Evolutionary conservation across 1,139 yeast species (phyloP), one percentile per base, ranked within the genome.

Genomic region (Taphrina wiesneri): DNA sequence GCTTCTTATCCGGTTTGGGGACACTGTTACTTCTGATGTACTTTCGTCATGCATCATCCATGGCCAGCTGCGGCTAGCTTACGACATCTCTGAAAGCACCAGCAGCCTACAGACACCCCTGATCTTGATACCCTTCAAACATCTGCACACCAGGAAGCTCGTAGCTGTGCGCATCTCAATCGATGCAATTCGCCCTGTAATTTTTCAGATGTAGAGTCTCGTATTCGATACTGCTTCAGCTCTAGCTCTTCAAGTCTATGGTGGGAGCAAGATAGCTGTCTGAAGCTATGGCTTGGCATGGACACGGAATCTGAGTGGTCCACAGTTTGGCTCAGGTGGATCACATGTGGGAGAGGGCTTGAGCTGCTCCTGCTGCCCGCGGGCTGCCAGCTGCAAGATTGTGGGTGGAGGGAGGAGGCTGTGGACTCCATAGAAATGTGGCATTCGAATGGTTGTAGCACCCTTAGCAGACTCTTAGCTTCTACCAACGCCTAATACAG

Each of bases 251-350:
- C n/a, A n/a, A n/a, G n/a, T n/a, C n/a, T n/a, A n/a, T n/a, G 2
- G n/a, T 39, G 19, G 19, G 43, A 39, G 43, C 19, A 19, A n/a
- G 17, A 39, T 39, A n/a, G 17, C 43, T n/a, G 43, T 19, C 43
- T 39, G 43, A 9, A 11, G 43, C 43, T 39, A 19, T 39, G 43
- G 43, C 43, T 39, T 39, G 43, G 43, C 43, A 39, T 13, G 43
- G 17, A 39, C 17, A 39, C 43, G 43, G 34, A 6, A 6, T 30
- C 34, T 30, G 6, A 6, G 34, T 7, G 43, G 17, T 39, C 43
- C 43, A 39, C 43, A 39, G n/a, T 15, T 39, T n/a, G 43, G 43
- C 43, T 39, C 43, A 39, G 43, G 43, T 39, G 43, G 43, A 39
- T 13, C 43, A 39, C 43, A 39, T 39, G 43, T 39, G 43, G 43